These are phyloP conservation scores for Obba rivulosa DNA, from an alignment of 768 basidiomycete species.

Conservation along the genomic window DNA sequence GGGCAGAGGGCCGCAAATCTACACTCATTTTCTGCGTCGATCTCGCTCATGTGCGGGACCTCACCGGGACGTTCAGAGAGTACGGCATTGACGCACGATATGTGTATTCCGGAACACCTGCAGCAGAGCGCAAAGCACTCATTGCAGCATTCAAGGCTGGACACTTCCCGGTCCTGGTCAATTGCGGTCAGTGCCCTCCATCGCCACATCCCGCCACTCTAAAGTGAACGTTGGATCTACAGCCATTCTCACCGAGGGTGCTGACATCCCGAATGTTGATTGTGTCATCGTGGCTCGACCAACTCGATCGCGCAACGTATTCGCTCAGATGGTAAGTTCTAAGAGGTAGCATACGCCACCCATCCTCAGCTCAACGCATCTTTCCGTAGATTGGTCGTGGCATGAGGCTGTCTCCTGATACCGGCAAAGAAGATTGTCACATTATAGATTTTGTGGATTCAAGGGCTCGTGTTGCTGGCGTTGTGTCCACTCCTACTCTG, in stretches of 20 bases:
- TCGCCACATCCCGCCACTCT: neutral
- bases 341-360: neutral
- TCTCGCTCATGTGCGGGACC: slow-evolving; percentile 67
- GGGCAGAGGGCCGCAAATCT: slow-evolving; percentile 71
- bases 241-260: slow-evolving; percentile 91
- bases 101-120: slow-evolving; percentile 64
- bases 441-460: slow-evolving; percentile 92
- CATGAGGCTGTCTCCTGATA: slow-evolving; percentile 76
- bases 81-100: slow-evolving; percentile 84
- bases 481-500: slow-evolving; percentile 75
- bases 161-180: slow-evolving; percentile 79
- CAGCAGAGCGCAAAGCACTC: slow-evolving; percentile 55
- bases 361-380: neutral
- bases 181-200: slow-evolving; percentile 57
- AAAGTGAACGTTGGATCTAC: neutral
- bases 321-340: slow-evolving; percentile 88
- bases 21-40: slow-evolving; percentile 93
- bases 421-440: slow-evolving; percentile 78
- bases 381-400: slow-evolving; percentile 77
- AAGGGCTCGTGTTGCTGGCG: slow-evolving; percentile 56
- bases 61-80: slow-evolving; percentile 68
- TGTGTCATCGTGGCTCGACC: slow-evolving; percentile 86
- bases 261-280: slow-evolving; percentile 93
- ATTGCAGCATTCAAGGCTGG: slow-evolving; percentile 66
- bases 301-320: slow-evolving; percentile 83